Percentiles rank a stretch among this genome's conserved stretches.
Conservation (phyloP, 305 asterid genomes). For the Solanum chacoense region DNA sequence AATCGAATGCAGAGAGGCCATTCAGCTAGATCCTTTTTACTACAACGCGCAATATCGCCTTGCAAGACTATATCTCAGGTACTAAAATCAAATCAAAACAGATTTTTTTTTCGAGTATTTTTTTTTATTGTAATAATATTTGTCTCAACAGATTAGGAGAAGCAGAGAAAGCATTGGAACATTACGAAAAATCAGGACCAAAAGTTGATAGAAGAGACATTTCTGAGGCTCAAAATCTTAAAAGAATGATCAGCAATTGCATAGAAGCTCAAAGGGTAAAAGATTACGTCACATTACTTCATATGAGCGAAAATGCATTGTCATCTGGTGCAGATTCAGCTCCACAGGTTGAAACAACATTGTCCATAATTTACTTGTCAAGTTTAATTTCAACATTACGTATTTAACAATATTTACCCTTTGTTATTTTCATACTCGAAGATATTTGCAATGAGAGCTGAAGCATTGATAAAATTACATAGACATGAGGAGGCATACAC, state of each 20-base stretch:
- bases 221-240: constrained; percentile 27
- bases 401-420: background rate
- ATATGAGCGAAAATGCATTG: constrained; percentile 20
- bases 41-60: constrained; percentile 47
- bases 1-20: constrained; percentile 37
- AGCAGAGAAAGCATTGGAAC: constrained; percentile 37
- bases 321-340: constrained; percentile 53
- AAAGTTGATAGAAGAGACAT: constrained; percentile 31
- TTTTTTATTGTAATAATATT: background rate
- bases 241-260: constrained; percentile 20
- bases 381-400: background rate
- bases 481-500: constrained; percentile 46
- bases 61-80: constrained; percentile 49
- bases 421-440: background rate
- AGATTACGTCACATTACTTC: constrained; percentile 33
- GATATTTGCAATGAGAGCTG: constrained; percentile 48
- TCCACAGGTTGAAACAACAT: constrained; percentile 27
- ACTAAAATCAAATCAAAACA: background rate
- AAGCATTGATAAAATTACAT: constrained; percentile 38
- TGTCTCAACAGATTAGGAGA: constrained; percentile 38
- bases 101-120: background rate
- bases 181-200: constrained; percentile 32
- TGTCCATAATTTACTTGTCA: background rate
- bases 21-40: constrained; percentile 35
- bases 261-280: constrained; percentile 18